A percentile compares a stretch with the other conserved stretches of the same genome.
phyloP scores from a whole-genome alignment of 2,329 filamentous ascomycete genomes.

The Botrytis sinoallii region DNA sequence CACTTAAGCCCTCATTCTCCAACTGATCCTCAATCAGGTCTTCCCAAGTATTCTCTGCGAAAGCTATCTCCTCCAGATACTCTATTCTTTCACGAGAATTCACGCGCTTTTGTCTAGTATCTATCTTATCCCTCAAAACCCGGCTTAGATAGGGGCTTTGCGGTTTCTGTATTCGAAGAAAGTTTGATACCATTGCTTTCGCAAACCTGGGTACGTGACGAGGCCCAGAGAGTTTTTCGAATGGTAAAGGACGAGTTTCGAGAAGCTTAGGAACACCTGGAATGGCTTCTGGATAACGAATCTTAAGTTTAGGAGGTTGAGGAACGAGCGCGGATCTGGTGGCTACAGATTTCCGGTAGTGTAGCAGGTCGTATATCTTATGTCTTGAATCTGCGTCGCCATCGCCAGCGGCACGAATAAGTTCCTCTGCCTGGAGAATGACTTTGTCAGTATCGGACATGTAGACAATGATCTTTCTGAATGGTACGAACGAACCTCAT shows the following conservation, averaged over 20 bases:
- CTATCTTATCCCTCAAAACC: constrained; percentile 52
- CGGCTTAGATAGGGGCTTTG: constrained; percentile 59
- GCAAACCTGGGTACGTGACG: constrained; percentile 59
- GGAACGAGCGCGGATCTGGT: constrained; percentile 15
- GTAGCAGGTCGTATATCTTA: constrained; percentile 38
- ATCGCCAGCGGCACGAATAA: constrained; percentile 32
- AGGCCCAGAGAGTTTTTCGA: constrained; percentile 46
- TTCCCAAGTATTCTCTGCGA: constrained; percentile 54
- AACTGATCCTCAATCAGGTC: constrained; percentile 20
- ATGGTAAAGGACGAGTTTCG: constrained; percentile 49
- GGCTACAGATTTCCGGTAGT: constrained; percentile 25
- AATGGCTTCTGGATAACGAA: constrained; percentile 29
- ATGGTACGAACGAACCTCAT: constrained; percentile 49
- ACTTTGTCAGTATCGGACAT: background rate
- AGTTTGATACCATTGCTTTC: constrained; percentile 55
- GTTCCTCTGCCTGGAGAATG: constrained; percentile 29
- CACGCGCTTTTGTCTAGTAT: constrained; percentile 44
- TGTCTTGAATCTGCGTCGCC: constrained; percentile 25
- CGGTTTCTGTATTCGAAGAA: constrained; percentile 64
- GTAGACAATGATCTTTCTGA: background rate
- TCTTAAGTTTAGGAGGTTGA: constrained; percentile 14
- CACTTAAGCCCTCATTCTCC: constrained; percentile 12
- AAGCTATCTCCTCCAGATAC: constrained; percentile 42
- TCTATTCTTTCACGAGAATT: constrained; percentile 41
- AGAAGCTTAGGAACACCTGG: constrained; percentile 46